Conservation (phyloP, 2,329 filamentous ascomycete genomes). For the Botrytis fragariae region DNA sequence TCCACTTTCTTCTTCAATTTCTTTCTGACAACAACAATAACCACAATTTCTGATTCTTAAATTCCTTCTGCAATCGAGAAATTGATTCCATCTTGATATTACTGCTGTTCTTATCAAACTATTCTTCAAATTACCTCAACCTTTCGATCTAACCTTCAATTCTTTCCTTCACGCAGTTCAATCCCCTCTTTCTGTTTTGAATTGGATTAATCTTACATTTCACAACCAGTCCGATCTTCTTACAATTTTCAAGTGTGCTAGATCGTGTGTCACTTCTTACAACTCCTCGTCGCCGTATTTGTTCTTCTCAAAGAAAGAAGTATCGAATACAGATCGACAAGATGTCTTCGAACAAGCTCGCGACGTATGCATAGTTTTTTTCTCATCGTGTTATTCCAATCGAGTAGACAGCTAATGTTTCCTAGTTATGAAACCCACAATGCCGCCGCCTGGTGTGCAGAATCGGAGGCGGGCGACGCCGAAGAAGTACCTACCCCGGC, state of each 20-base stretch:
- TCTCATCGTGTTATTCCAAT: background rate
- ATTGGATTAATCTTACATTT: background rate
- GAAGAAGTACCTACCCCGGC: background rate
- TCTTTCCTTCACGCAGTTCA: too few species aligned
- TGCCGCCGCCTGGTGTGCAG: constrained; percentile 3
- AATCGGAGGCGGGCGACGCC: background rate
- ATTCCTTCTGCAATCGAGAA: background rate
- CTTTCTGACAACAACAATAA: background rate
- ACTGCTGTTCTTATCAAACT: background rate
- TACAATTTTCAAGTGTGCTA: background rate
- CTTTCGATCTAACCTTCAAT: background rate
- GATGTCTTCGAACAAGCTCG: constrained; percentile 5
- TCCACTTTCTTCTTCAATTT: background rate
- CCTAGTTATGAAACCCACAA: constrained; percentile 2
- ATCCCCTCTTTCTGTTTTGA: background rate
- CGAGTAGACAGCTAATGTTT: background rate
- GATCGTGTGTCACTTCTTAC: background rate
- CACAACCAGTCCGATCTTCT: background rate
- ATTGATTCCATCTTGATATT: background rate
- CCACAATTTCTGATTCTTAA: background rate
- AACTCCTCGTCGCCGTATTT: background rate
- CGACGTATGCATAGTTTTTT: background rate
- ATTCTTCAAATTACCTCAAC: background rate
- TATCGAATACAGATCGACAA: background rate
- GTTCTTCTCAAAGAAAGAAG: background rate